These are phyloP conservation scores for Alternaria dauci DNA, from an alignment of 2,329 filamentous ascomycete genomes.

Conservation along the genomic window DNA sequence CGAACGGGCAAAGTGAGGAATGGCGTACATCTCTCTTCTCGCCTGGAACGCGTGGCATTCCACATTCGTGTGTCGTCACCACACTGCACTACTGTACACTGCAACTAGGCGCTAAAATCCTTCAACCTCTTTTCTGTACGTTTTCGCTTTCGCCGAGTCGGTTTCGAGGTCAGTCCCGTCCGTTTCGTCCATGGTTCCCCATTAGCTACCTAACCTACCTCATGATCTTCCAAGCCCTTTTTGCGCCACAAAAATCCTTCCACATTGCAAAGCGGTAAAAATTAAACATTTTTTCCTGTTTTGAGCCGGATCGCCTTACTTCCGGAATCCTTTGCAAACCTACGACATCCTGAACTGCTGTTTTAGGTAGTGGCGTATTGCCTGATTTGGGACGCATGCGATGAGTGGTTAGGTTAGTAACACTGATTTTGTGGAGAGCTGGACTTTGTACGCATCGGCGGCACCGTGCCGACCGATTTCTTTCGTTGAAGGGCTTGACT, in stretches of 20 bases:
- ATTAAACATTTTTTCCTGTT: constrained; percentile 3
- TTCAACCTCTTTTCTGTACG: background rate
- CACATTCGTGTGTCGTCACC: background rate
- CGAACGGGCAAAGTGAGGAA: background rate
- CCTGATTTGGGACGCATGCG: background rate
- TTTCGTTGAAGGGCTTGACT: background rate
- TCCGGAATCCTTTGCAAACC: constrained; percentile 4
- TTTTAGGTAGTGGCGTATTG: background rate
- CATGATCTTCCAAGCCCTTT: background rate
- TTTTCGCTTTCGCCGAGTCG: constrained; percentile 4
- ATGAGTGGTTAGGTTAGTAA: background rate
- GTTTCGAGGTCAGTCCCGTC: background rate
- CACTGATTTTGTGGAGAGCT: background rate
- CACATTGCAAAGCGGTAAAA: constrained; percentile 3
- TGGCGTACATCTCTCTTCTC: background rate
- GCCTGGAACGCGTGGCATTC: constrained; percentile 1
- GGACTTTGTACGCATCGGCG: background rate
- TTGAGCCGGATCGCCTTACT: background rate
- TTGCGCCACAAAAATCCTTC: constrained; percentile 4
- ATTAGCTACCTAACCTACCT: background rate
- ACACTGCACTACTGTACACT: background rate
- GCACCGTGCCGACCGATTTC: background rate
- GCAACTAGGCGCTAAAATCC: background rate
- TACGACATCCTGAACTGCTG: background rate
- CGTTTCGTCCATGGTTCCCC: background rate